A percentile compares a stretch with the other conserved stretches of the same genome.
phyloP scores from a whole-genome alignment of 495 filamentous ascomycete species.

The Trichoderma parareesei region DNA sequence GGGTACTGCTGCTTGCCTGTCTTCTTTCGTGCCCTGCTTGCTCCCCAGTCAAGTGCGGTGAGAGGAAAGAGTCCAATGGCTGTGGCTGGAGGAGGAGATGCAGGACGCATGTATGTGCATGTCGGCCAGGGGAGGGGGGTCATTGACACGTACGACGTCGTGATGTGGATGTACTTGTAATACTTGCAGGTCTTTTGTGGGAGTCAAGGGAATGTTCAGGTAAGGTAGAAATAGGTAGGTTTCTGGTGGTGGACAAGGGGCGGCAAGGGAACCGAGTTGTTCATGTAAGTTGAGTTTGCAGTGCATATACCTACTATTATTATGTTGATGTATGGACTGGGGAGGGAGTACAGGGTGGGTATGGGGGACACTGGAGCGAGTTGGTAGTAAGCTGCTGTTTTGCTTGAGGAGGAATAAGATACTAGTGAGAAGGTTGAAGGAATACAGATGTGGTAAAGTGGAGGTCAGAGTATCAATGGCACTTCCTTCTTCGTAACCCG shows the following conservation, averaged over 20 bases:
- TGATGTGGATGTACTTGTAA: not conserved
- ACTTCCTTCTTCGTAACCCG: too few relatives aligned
- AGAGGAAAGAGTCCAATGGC: not conserved
- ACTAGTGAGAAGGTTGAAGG: too few relatives aligned
- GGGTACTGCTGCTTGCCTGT: not conserved
- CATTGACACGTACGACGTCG: constrained; percentile 1
- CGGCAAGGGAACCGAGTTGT: not conserved
- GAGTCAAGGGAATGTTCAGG: too few relatives aligned
- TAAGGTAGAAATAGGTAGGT: too few relatives aligned
- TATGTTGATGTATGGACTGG: too few relatives aligned
- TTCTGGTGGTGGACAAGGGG: not conserved
- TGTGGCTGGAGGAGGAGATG: constrained; percentile 5
- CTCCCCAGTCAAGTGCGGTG: constrained; percentile 3
- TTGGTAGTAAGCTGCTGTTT: too few relatives aligned
- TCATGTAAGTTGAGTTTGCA: constrained; percentile 3
- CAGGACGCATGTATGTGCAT: constrained; percentile 3
- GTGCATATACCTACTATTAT: not conserved
- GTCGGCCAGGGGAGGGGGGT: not conserved
- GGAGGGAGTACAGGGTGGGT: too few relatives aligned
- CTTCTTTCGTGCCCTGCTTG: not conserved
- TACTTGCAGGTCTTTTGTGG: too few relatives aligned
- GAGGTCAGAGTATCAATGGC: too few relatives aligned
- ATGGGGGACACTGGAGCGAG: too few relatives aligned
- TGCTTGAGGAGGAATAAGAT: too few relatives aligned
- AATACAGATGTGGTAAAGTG: too few relatives aligned